phyloP scores from a whole-genome alignment of 23 red algal genomes.

The Gracilaria gracilis region DNA sequence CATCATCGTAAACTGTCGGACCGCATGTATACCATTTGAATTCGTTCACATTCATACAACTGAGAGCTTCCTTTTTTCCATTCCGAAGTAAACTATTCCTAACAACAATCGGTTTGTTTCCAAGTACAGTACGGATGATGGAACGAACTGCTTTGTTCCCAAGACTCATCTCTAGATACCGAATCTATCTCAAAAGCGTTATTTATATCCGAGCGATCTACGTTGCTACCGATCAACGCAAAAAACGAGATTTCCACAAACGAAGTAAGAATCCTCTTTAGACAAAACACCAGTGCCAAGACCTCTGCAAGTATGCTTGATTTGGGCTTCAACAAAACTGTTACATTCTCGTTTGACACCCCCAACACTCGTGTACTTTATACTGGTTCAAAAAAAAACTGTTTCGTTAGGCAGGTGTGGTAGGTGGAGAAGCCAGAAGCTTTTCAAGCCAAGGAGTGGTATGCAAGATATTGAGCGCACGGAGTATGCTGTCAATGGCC shows the following conservation, averaged over 20 bases:
- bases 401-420: too few species aligned
- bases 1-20: constrained; percentile 92
- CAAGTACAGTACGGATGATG: constrained; percentile 27
- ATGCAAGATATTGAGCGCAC: too few species aligned
- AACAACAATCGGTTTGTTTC: constrained; percentile 35
- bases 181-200: background rate
- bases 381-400: too few species aligned
- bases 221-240: background rate
- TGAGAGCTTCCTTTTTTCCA: constrained; percentile 46
- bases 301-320: too few species aligned
- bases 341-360: too few species aligned
- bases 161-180: background rate
- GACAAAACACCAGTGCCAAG: too few species aligned
- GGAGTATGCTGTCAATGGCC: too few species aligned
- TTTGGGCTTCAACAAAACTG: too few species aligned
- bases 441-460: too few species aligned
- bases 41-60: background rate
- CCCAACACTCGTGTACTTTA: too few species aligned
- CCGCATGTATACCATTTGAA: constrained; percentile 94
- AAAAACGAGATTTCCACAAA: background rate
- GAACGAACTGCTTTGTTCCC: background rate
- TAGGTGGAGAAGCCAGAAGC: too few species aligned
- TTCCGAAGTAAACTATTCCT: constrained; percentile 24
- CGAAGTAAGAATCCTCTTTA: too few species aligned
- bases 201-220: background rate